Evolutionary conservation across 306 rosid genomes (phyloP).

Genomic region (Quercus rubra): DNA sequence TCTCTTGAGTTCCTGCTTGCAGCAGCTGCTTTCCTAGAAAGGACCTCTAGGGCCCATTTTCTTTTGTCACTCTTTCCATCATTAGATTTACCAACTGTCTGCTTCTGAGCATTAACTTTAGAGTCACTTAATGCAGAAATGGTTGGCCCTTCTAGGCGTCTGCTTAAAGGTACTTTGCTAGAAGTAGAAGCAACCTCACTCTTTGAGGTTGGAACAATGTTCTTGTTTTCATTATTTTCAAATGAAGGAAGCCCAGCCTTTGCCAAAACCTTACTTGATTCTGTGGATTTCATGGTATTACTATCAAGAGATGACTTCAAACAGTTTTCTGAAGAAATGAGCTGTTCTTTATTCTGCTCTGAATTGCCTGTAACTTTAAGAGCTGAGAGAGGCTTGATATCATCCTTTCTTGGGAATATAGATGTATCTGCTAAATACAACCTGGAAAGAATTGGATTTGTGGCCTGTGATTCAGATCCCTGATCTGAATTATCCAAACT

Average conservation of each 20-base stretch:
- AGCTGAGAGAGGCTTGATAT: slow-evolving; percentile 72
- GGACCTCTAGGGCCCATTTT: slow-evolving; percentile 95
- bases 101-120: slow-evolving; percentile 39
- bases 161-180: slow-evolving; percentile 37
- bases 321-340: slow-evolving; percentile 28
- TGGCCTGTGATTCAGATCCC: slow-evolving; percentile 50
- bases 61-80: slow-evolving; percentile 64
- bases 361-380: slow-evolving; percentile 48
- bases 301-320: slow-evolving; percentile 33
- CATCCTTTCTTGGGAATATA: slow-evolving; percentile 83
- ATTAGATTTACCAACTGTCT: slow-evolving; percentile 41
- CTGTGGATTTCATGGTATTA: slow-evolving; percentile 32
- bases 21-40: slow-evolving; percentile 74
- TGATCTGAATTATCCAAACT: slow-evolving; percentile 48
- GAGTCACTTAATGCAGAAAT: slow-evolving; percentile 43
- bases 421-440: slow-evolving; percentile 95
- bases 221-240: slow-evolving; percentile 43
- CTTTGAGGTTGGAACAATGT: slow-evolving; percentile 27
- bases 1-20: slow-evolving; percentile 39
- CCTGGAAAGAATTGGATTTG: slow-evolving; percentile 82
- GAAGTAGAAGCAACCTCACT: slow-evolving; percentile 34
- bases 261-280: slow-evolving; percentile 32
- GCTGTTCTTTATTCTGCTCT: slow-evolving; percentile 47
- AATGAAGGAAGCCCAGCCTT: slow-evolving; percentile 36
- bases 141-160: slow-evolving; percentile 34